Conservation (phyloP, 2,329 filamentous ascomycete species). For the Colletotrichum godetiae region DNA sequence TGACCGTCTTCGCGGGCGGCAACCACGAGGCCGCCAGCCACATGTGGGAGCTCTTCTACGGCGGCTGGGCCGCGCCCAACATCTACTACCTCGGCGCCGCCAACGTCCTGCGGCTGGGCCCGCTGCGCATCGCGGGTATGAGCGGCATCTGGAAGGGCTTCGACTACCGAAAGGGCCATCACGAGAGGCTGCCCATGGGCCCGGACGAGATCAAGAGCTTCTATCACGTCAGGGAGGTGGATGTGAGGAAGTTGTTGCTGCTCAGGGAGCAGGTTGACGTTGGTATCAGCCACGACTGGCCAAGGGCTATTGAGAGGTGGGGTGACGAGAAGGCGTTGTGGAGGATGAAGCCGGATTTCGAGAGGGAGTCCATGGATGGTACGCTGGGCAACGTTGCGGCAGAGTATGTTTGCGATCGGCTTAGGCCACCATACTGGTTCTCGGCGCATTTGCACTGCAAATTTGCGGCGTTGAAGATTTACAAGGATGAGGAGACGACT, state of each 20-base stretch:
- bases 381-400: conserved; percentile 85
- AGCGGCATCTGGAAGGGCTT: conserved; percentile 96
- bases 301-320: conserved; percentile 81
- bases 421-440: conserved; percentile 91
- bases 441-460: conserved; percentile 93
- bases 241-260: conserved; percentile 89
- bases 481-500: conserved; percentile 50
- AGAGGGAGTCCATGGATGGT: conserved; percentile 79
- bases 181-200: conserved; percentile 88
- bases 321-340: conserved; percentile 79
- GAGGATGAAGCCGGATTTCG: conserved; percentile 78
- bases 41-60: conserved; percentile 93
- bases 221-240: conserved; percentile 90
- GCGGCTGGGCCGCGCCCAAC: conserved; percentile 95
- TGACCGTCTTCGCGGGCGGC: conserved; percentile 92
- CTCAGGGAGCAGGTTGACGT: conserved; percentile 90
- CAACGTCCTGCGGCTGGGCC: conserved; percentile 86
- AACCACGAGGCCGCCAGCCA: conserved; percentile 96
- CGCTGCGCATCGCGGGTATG: conserved; percentile 87
- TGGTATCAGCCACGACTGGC: conserved; percentile 96
- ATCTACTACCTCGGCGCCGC: conserved; percentile 98
- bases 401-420: conserved; percentile 80
- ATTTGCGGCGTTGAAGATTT: conserved; percentile 77
- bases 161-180: conserved; percentile 86
- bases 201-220: conserved; percentile 80